Evolutionary conservation across 1,139 yeast species (phyloP).

Genomic region (Kodamaea arcana): DNA sequence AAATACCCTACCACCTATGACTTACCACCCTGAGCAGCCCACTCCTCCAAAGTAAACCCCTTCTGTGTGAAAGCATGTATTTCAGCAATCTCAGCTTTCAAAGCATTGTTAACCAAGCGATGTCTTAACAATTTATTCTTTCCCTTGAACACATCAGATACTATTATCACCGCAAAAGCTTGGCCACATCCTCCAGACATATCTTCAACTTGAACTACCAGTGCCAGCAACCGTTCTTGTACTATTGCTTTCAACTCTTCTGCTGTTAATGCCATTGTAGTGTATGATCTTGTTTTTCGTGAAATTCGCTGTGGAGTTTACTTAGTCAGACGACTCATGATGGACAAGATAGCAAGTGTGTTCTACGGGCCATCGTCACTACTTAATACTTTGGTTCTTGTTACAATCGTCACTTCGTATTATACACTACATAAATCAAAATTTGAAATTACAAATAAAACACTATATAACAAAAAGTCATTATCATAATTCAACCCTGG

Average conservation of each 20-base stretch:
- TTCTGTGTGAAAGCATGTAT: constrained; percentile 97
- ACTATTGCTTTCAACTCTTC: constrained; percentile 46
- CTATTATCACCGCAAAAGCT: constrained; percentile 83
- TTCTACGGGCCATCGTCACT: too few relatives aligned
- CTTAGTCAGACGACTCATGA: too few relatives aligned
- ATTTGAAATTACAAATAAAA: not conserved
- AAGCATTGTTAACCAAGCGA: constrained; percentile 72
- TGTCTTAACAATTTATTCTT: constrained; percentile 86
- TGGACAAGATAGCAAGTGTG: too few relatives aligned
- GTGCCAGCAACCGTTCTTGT: constrained; percentile 47
- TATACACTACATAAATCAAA: too few relatives aligned
- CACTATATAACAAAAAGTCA: not conserved
- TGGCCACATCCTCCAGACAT: constrained; percentile 88
- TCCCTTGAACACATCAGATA: constrained; percentile 65
- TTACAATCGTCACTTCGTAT: too few relatives aligned
- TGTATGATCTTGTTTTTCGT: not conserved
- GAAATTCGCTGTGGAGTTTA: too few relatives aligned
- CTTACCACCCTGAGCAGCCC: constrained; percentile 39
- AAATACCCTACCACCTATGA: too few relatives aligned
- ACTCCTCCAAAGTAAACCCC: constrained; percentile 70
- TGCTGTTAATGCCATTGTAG: constrained; percentile 37
- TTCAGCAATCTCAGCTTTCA: constrained; percentile 75
- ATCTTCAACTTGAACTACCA: constrained; percentile 59
- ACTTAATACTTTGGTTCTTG: too few relatives aligned
- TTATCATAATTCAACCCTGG: constrained; percentile 9